These are phyloP conservation scores for Hypoxylon sp. DNA, from an alignment of 2,329 filamentous ascomycete genomes.

Conservation along the genomic window DNA sequence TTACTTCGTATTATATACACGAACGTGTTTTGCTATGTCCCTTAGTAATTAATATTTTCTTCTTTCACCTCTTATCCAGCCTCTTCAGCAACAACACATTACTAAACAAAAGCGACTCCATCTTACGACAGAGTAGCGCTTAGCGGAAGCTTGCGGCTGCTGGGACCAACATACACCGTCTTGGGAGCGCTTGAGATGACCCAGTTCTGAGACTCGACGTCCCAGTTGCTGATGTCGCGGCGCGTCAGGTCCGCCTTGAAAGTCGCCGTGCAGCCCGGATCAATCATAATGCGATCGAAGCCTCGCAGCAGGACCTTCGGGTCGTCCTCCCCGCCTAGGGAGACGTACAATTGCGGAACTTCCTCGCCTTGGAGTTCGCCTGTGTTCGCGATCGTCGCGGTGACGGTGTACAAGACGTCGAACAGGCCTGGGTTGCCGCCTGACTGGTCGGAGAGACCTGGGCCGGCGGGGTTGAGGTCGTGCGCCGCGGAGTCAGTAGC, in stretches of 20 bases:
- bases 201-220: slow-evolving; percentile 83
- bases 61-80: no score
- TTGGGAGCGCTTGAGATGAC: slow-evolving; percentile 63
- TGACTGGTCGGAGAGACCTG: slow-evolving; percentile 55
- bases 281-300: slow-evolving; percentile 80
- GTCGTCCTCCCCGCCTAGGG: slow-evolving; percentile 80
- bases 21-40: slow-evolving; percentile 16
- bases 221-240: slow-evolving; percentile 89
- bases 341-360: slow-evolving; percentile 80
- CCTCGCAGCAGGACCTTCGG: slow-evolving; percentile 73
- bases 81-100: no score
- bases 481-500: slow-evolving; percentile 66
- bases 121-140: slow-evolving; percentile 42
- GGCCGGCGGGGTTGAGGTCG: slow-evolving; percentile 57
- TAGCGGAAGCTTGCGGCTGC: slow-evolving; percentile 63
- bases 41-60: no score
- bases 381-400: slow-evolving; percentile 75
- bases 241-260: slow-evolving; percentile 77
- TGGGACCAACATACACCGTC: slow-evolving; percentile 64
- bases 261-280: slow-evolving; percentile 70
- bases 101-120: no score
- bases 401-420: slow-evolving; percentile 73
- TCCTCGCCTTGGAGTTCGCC: slow-evolving; percentile 72
- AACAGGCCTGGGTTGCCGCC: slow-evolving; percentile 73
- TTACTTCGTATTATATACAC: slow-evolving; percentile 27